A percentile compares a stretch with the other conserved stretches of the same genome.
phyloP scores from a whole-genome alignment of 208 protist genomes.

The Acanthamoeba culbertsoni region DNA sequence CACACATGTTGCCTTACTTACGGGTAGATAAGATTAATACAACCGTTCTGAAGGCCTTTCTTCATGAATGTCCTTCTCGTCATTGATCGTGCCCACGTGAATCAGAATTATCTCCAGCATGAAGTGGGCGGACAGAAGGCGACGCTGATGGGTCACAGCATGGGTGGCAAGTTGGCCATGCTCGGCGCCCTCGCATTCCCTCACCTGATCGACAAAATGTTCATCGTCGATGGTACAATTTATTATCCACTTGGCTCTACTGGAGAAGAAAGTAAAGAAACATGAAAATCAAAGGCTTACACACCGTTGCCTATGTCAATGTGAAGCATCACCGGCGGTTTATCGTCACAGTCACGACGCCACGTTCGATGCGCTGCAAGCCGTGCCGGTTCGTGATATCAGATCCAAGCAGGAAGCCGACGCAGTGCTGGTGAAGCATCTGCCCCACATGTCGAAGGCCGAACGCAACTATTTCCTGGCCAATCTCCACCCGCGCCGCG shows the following conservation, averaged over 20 bases:
- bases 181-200: neutral
- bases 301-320: neutral
- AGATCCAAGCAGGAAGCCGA: neutral
- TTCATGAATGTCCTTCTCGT: neutral
- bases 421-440: neutral
- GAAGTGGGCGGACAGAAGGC: neutral
- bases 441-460: neutral
- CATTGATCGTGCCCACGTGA: neutral
- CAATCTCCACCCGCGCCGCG: too few relatives aligned
- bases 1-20: neutral
- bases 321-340: neutral
- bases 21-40: neutral
- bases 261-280: neutral
- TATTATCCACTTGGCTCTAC: neutral
- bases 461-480: conserved; percentile 15
- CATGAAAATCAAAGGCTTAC: too few relatives aligned
- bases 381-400: neutral
- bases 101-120: neutral
- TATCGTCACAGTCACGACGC: conserved; percentile 22
- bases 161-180: conserved; percentile 30
- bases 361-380: neutral
- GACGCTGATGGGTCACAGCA: conserved; percentile 13
- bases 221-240: neutral
- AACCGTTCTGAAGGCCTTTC: too few relatives aligned
- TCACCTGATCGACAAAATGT: neutral